Conservation (phyloP, 2,329 filamentous ascomycete species). For the Exophiala phaeomuriformis region DNA sequence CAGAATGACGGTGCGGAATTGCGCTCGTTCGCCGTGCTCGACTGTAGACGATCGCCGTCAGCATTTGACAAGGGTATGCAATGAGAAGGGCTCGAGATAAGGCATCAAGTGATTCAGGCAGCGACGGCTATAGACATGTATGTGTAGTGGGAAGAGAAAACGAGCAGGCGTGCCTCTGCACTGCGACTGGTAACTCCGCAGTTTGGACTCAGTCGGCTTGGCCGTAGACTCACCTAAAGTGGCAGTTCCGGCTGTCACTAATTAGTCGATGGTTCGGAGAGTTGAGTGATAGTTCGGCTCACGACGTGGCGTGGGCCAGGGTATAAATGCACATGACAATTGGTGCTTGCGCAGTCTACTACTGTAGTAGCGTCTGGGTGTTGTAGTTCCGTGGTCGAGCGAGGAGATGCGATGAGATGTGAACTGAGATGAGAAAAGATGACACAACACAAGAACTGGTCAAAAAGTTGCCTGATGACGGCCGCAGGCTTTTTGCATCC, state of each 20-base stretch:
- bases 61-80: background rate
- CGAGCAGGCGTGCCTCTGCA: constrained; percentile 1
- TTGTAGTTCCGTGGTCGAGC: background rate
- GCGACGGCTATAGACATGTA: background rate
- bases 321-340: background rate
- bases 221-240: constrained; percentile 5
- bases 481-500: no score
- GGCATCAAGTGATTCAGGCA: background rate
- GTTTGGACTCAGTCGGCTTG: constrained; percentile 3
- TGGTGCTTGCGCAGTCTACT: background rate
- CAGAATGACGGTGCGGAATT: background rate
- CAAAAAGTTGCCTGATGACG: no score
- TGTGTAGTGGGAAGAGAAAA: background rate
- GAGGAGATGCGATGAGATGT: background rate
- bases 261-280: background rate
- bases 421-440: no score
- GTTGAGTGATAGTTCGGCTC: constrained; percentile 4
- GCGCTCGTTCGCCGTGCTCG: background rate
- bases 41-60: background rate
- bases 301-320: constrained; percentile 1
- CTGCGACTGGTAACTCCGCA: constrained; percentile 2
- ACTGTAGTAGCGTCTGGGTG: background rate
- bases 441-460: no score
- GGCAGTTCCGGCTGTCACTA: constrained; percentile 1
- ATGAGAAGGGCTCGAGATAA: background rate